Percentiles rank a stretch among this genome's conserved stretches.
phyloP scores from a whole-genome alignment of 805 yeast genomes.

The Candida xyloterini region DNA sequence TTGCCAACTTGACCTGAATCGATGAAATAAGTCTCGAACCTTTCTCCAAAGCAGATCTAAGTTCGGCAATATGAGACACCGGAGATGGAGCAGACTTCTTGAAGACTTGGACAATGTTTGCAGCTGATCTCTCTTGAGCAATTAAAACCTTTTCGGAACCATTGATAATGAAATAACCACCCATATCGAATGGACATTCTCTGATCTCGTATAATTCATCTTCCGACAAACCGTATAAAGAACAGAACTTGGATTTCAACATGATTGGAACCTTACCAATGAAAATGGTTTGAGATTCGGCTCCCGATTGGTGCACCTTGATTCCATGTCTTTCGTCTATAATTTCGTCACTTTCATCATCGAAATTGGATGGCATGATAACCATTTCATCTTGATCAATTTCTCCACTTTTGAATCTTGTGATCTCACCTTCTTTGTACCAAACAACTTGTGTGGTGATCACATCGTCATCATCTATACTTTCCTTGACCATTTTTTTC shows the following conservation, averaged over 20 bases:
- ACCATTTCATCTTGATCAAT: conserved; percentile 24
- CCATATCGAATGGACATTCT: conserved; percentile 99
- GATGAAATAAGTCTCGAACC: conserved; percentile 94
- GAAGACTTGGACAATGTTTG: conserved; percentile 97
- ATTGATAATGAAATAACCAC: conserved; percentile 97
- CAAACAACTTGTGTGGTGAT: conserved; percentile 57
- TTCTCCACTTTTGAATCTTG: conserved; percentile 32
- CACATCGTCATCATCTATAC: conserved; percentile 64
- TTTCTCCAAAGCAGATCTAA: conserved; percentile 93
- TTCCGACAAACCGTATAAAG: conserved; percentile 83
- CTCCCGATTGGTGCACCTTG: conserved; percentile 33
- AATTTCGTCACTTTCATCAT: conserved; percentile 68
- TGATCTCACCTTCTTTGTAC: conserved; percentile 52
- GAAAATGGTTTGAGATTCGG: conserved; percentile 47
- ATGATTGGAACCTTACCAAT: conserved; percentile 98
- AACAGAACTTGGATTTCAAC: conserved; percentile 95
- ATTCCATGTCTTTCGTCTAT: conserved; percentile 41
- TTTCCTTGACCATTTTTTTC: conserved; percentile 82
- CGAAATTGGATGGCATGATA: conserved; percentile 33
- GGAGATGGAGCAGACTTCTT: conserved; percentile 98
- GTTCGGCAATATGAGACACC: conserved; percentile 92
- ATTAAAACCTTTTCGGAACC: conserved; percentile 97
- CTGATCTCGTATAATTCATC: conserved; percentile 92
- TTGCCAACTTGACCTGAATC: conserved; percentile 82
- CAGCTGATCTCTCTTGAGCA: conserved; percentile 98